Base-by-base conservation (phyloP, 768 basidiomycete species). In the Grammothele lineata region DNA sequence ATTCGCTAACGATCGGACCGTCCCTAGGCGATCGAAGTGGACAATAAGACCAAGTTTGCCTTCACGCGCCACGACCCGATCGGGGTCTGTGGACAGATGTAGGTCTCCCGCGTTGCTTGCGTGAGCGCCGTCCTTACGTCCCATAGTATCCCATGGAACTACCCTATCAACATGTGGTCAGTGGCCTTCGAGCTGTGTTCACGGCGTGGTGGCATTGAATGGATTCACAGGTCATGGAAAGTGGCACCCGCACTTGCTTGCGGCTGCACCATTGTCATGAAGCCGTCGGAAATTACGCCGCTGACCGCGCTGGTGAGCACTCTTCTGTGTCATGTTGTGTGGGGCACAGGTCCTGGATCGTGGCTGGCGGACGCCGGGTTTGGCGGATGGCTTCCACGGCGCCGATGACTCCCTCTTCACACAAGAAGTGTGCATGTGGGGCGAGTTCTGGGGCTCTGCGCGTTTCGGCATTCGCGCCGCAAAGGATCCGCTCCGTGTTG, bases 71-170 rank as follows among this genome's bases (percentile, higher is more conserved):
- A 87, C 59, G 92, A 94, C 38, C 92, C 93, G 17, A 84, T 95
- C 53, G 92, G 93, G n/a, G 92, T 94, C 24, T 92, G 89, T 60
- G 92, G 87, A 2, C 94, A 96, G 65, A 94, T 91, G 88, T 89
- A 59, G 32, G 47, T 14, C 4, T 18, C 18, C 9, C n/a, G n/a
- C n/a, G n/a, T n/a, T n/a, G n/a, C n/a, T n/a, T n/a, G n/a, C n/a
- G n/a, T n/a, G n/a, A n/a, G n/a, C n/a, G n/a, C n/a, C n/a, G 22
- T 17, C 17, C 24, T 37, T 48, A 21, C 26, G 45, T 42, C 42
- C 17, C 8, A 34, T 60, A 89, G 85, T 57, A 91, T 92, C 56
- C 91, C 92, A 6, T 93, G 91, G 92, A 95, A 94, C 62, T 95
- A 90, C 57, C 91, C 87, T 7, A 91, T 92, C 64, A 80, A 75